Conservation (phyloP, 176 grass and related monocot genomes). For the Leersia perrieri region DNA sequence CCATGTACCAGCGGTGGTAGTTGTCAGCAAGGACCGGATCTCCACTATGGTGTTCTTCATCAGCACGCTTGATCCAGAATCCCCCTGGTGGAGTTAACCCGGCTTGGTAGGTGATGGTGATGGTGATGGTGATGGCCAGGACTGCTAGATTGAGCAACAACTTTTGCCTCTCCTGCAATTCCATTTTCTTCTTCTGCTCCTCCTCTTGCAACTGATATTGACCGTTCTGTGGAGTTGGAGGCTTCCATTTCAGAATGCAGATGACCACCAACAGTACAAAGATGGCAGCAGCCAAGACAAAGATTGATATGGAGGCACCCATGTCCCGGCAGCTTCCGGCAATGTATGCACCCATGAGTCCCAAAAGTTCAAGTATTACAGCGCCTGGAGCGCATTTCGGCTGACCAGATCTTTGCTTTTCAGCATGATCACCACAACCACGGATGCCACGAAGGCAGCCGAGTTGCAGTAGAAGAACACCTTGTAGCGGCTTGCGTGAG, state of each 20-base stretch:
- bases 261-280: not conserved
- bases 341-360: conserved; percentile 20
- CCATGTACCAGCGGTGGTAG: not conserved
- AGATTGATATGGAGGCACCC: conserved; percentile 1
- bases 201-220: too few species aligned
- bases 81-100: conserved; percentile 32
- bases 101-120: conserved; percentile 24
- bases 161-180: not conserved
- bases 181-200: not conserved
- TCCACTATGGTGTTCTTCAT: not conserved
- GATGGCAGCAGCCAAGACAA: not conserved
- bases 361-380: conserved; percentile 17
- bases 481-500: not conserved
- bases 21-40: conserved; percentile 2
- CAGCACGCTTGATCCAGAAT: not conserved
- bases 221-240: too few species aligned
- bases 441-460: conserved; percentile 25
- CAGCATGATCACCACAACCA: conserved; percentile 27
- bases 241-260: not conserved
- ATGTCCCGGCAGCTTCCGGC: not conserved
- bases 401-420: not conserved
- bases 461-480: conserved; percentile 38
- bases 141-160: conserved; percentile 20
- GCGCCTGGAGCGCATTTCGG: not conserved
- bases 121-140: conserved; percentile 12